A percentile compares a stretch with the other conserved stretches of the same genome.
Evolutionary conservation across 2,329 filamentous ascomycete genomes (phyloP).

Genomic region (Metarhizium brunneum): DNA sequence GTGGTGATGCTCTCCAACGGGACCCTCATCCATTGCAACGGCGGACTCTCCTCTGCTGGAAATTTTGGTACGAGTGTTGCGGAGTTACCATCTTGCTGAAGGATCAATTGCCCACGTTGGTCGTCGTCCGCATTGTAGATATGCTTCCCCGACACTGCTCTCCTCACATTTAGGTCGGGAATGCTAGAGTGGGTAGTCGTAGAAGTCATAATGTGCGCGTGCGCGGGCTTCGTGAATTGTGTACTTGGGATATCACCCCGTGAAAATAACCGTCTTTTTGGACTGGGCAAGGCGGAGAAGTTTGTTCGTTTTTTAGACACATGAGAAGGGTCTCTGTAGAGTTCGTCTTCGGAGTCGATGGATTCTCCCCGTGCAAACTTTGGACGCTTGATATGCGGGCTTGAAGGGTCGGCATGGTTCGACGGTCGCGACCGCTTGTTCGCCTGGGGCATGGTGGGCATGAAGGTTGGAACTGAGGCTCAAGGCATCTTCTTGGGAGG

Average conservation of each 20-base stretch:
- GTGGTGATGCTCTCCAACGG: not conserved
- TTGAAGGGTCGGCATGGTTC: conserved; percentile 1
- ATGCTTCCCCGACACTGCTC: conserved; percentile 16
- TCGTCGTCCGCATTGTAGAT: conserved; percentile 3
- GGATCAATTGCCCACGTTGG: not conserved
- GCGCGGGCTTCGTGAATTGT: conserved; percentile 3
- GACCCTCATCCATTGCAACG: conserved; percentile 6
- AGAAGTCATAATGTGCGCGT: not conserved
- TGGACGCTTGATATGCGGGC: conserved; percentile 10
- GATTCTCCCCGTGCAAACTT: conserved; percentile 7
- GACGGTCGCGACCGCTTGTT: conserved; percentile 5
- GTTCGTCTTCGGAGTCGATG: conserved; percentile 22
- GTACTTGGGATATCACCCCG: conserved; percentile 21
- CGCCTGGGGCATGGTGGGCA: not conserved
- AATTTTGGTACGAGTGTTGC: not conserved
- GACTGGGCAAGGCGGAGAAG: conserved; percentile 2
- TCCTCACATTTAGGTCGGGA: conserved; percentile 7
- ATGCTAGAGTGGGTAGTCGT: not conserved
- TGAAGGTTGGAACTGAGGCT: conserved; percentile 15
- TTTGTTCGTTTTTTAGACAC: conserved; percentile 9
- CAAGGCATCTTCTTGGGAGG: conserved; percentile 1
- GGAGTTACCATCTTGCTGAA: conserved; percentile 1
- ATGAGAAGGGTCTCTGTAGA: conserved; percentile 10
- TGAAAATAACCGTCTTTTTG: not conserved
- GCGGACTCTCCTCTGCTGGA: not conserved